A percentile compares a stretch with the other conserved stretches of the same genome.
These are phyloP conservation scores for Stephania cephalantha DNA, from an alignment of 164 flowering plant genomes.

Conservation along the genomic window DNA sequence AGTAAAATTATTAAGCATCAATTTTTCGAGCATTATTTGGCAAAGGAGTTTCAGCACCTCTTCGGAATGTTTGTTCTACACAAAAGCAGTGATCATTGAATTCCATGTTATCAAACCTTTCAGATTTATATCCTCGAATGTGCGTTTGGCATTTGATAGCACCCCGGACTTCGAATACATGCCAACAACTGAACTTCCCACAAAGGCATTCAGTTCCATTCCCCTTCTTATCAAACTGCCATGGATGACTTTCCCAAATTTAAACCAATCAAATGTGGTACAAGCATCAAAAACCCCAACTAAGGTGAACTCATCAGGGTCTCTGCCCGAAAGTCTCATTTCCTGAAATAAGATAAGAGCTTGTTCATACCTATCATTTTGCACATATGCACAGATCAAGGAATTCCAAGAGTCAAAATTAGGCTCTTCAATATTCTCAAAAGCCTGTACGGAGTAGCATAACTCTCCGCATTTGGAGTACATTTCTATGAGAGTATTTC, in stretches of 20 bases:
- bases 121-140: slow-evolving; percentile 9
- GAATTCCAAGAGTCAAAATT: slow-evolving; percentile 16
- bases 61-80: slow-evolving; percentile 3
- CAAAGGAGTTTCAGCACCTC: slow-evolving; percentile 16
- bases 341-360: slow-evolving; percentile 12
- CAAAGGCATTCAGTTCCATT: slow-evolving; percentile 6
- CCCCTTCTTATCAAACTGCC: slow-evolving; percentile 12
- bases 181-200: slow-evolving; percentile 15
- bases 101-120: slow-evolving; percentile 18
- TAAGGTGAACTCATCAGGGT: slow-evolving; percentile 14
- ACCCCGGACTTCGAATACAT: slow-evolving; percentile 13
- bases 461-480: slow-evolving; percentile 15
- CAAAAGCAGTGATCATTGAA: slow-evolving; percentile 12
- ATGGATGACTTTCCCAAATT: slow-evolving; percentile 10
- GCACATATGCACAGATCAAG: slow-evolving; percentile 9
- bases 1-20: slow-evolving; percentile 16
- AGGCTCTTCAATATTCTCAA: slow-evolving; percentile 8
- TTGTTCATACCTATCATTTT: slow-evolving; percentile 16
- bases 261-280: slow-evolving; percentile 1
- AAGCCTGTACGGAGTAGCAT: slow-evolving; percentile 5
- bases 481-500: slow-evolving; percentile 15
- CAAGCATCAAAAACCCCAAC: slow-evolving; percentile 11
- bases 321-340: slow-evolving; percentile 10
- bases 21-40: slow-evolving; percentile 11
- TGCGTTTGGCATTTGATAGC: slow-evolving; percentile 10